Base-by-base conservation (phyloP, 805 yeast species). In the Hanseniaspora nectarophila region DNA sequence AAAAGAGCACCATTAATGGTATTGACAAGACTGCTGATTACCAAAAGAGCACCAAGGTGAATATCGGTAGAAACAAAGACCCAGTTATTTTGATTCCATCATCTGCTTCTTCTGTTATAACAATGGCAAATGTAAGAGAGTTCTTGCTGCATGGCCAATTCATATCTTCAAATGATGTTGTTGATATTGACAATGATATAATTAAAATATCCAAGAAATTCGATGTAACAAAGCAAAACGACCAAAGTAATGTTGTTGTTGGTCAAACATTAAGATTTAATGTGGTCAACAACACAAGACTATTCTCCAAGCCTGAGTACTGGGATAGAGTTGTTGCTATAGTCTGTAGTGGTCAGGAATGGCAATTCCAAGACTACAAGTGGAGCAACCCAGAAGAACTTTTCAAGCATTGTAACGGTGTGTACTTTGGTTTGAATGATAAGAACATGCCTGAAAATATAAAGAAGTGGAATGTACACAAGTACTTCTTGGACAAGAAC, bases 311-410 rank as follows among this genome's bases (percentile, higher is more conserved):
- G 64, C 95, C 95, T 3, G 97, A 92, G 65, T 87, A 92, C 68
- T 92, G 99, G 99, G 95, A 87, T 62, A 76, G 98, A 54, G 97
- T 92, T 1, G 85, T 90, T 45, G 97, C 95, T 0, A 85, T 92
- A 35, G 82, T 92, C 70, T 90, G 96, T 16, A 90, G 97, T 10
- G 99, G 99, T 12, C 98, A 92, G 69, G 73, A 81, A 51, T 92
- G 99, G 99, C 99, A 92, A 69, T 86, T 92, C 69, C 78, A 85
- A 62, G 78, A 80, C 60, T 92, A 90, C 67, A 84, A 82, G 63
- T 83, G 88, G 79, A 73, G 79, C 37, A 78, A 81, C 51, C 96
- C 98, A 2, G 79, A 82, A 55, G 72, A 72, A 42, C 72, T 92
- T 57, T 92, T 92, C 67, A 92, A 83, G 61, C 80, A 78, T 58